Evolutionary conservation across 345 rosid genomes (phyloP), one percentile per base, ranked within the genome.

Genomic region (Pistacia integerrima): DNA sequence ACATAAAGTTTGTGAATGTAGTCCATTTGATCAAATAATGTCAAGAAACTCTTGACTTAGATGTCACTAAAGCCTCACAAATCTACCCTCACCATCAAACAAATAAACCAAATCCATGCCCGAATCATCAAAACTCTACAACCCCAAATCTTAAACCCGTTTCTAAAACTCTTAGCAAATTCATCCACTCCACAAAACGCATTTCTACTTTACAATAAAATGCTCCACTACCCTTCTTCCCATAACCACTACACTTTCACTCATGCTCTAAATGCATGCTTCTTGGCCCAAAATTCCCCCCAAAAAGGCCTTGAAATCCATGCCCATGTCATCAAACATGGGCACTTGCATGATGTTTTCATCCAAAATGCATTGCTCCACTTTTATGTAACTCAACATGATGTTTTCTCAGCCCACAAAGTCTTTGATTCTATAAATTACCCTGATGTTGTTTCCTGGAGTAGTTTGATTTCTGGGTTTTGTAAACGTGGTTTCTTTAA

Each of bases 381-480:
- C 36, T 82, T 82, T 66, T 79, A 79, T 41, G n/a, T 82, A 13
- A 61, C 60, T 30, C 17, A 12, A 28, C 44, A 61, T 8, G 79
- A 78, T 11, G 56, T 71, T 20, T 69, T 54, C 12, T 60, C 70
- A n/a, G 85, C 82, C 48, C 52, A 44, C 20, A 33, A 66, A 41
- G 35, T 82, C 18, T 78, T 78, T 36, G 17, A 60, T 44, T 66
- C 49, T 5, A 35, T 78, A 25, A 6, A 12, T 6, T 41, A 28
- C 35, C 84, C 82, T 1, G 82, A 80, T 52, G 86, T 67, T 51
- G 82, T 83, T 62, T 77, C 84, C 3, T 83, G 86, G 84, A 77
- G 73, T 28, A 61, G 75, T 28, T 14, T 77, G 22, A 64, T 75
- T 58, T 83, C 76, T 35, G 86, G 74, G 63, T 64, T 75, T 38